Base-by-base conservation (phyloP, 768 basidiomycete genomes). In the Boletales sp. region DNA sequence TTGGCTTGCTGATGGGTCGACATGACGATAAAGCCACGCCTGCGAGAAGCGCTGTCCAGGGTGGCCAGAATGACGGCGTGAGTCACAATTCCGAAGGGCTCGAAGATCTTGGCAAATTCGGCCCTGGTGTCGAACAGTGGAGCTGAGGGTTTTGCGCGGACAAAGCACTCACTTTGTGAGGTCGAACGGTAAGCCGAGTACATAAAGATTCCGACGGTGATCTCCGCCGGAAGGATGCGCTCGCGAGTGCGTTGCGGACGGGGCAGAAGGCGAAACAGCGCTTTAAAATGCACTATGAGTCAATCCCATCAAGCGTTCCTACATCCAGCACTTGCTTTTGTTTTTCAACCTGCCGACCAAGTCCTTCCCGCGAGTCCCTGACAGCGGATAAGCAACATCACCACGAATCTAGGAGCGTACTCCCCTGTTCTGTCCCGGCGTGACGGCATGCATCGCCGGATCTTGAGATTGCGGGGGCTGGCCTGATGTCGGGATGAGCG, bases 1-100 rank as follows among this genome's bases (percentile, higher is more conserved):
- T 74, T 83, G 3, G 90, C 89, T 63, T 90, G 85, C 41, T 79
- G 79, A 55, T 90, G 81, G 19, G 71, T 72, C 15, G 80, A 81
- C 87, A 91, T 90, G 19, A 91, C 89, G 30, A 91, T 73, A 62
- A 91, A 91, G 2, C 89, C 89, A 35, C 89, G 85, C 43, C 89
- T 80, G 45, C 89, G 81, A 34, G 89, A 90, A 37, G 87, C 83
- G 57, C 86, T 88, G 59, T 91, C 89, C 35, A 90, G 81, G 6
- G 90, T 91, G 2, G 88, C 90, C 17, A 91, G 75, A 44, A 91
- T 88, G 19, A 91, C 89, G 18, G 82, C 84, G 62, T 91, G 89
- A 1, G 77, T 70, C 14, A 91, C 86, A 9, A 71, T 77, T 31
- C 89, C 89, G 56, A 78, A 83, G 13, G 72, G 77, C 45, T 80